Conservation (phyloP, 140 eudicot genomes). For the Senecio squalidus region DNA sequence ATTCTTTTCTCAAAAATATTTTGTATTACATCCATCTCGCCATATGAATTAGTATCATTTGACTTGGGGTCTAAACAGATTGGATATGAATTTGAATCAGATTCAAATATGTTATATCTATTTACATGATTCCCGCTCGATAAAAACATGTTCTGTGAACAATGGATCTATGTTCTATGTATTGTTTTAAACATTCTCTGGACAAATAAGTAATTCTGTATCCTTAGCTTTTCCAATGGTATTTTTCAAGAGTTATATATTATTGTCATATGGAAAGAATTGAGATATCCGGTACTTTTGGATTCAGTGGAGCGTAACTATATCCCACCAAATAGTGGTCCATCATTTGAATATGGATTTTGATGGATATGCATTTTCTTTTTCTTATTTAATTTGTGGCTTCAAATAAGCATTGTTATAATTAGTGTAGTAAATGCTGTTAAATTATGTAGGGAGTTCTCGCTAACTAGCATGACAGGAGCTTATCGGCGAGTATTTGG, state of each 20-base stretch:
- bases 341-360: no score
- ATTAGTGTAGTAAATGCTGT: neutral
- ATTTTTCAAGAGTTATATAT: no score
- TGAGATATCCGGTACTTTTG: no score
- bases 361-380: no score
- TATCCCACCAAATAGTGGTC: no score
- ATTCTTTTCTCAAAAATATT: neutral
- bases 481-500: constrained; percentile 87
- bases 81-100: neutral
- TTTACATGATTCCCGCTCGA: neutral
- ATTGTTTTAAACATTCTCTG: neutral
- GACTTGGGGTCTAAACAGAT: neutral
- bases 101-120: neutral
- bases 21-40: constrained; percentile 6
- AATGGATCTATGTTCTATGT: neutral
- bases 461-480: constrained; percentile 80
- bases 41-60: constrained; percentile 7
- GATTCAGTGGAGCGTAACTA: no score
- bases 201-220: neutral
- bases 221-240: neutral
- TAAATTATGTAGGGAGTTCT: constrained; percentile 62
- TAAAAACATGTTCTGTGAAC: constrained; percentile 3
- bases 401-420: neutral
- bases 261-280: no score
- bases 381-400: no score